Percentiles rank a stretch among this genome's conserved stretches.
phyloP scores from a whole-genome alignment of 108 stramenopile species.

The Chaetoceros tenuissimus region DNA sequence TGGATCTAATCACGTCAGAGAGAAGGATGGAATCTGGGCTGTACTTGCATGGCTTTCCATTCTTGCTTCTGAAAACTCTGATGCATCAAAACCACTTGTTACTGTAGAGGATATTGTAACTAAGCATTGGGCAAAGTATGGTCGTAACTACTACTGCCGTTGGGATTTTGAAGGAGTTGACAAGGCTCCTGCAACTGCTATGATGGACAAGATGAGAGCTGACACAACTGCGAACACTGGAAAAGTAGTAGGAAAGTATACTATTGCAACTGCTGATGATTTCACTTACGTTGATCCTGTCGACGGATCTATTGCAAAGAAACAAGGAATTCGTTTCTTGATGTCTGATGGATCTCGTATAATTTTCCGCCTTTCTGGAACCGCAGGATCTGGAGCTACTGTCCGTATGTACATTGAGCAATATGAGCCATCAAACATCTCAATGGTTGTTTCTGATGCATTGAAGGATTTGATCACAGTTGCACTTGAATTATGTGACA shows the following conservation, averaged over 20 bases:
- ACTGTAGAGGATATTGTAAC: conserved; percentile 93
- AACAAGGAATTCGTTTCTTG: conserved; percentile 93
- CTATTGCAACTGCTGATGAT: conserved; percentile 87
- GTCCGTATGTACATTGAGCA: conserved; percentile 99
- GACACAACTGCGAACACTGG: conserved; percentile 59
- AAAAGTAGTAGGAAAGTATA: conserved; percentile 66
- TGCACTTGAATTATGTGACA: conserved; percentile 84
- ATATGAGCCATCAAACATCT: conserved; percentile 85
- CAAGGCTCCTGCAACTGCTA: conserved; percentile 62
- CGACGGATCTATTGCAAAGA: conserved; percentile 84
- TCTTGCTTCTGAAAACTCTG: conserved; percentile 80
- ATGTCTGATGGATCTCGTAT: conserved; percentile 94
- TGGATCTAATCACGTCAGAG: conserved; percentile 96
- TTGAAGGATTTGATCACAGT: conserved; percentile 78
- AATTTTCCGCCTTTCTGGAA: conserved; percentile 98
- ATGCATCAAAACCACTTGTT: conserved; percentile 75
- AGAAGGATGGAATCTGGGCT: conserved; percentile 99
- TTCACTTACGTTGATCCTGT: conserved; percentile 97
- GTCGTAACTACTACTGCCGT: conserved; percentile 98
- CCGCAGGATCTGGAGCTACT: conserved; percentile 97
- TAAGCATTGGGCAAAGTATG: conserved; percentile 93
- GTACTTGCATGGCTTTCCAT: conserved; percentile 98
- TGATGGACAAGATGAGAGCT: conserved; percentile 94
- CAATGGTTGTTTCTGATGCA: conserved; percentile 62
- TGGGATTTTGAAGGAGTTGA: conserved; percentile 99